Percentiles rank a stretch among this genome's conserved stretches.
Conservation (phyloP, 257 asterid species). For the Nyctanthes arbortristis region DNA sequence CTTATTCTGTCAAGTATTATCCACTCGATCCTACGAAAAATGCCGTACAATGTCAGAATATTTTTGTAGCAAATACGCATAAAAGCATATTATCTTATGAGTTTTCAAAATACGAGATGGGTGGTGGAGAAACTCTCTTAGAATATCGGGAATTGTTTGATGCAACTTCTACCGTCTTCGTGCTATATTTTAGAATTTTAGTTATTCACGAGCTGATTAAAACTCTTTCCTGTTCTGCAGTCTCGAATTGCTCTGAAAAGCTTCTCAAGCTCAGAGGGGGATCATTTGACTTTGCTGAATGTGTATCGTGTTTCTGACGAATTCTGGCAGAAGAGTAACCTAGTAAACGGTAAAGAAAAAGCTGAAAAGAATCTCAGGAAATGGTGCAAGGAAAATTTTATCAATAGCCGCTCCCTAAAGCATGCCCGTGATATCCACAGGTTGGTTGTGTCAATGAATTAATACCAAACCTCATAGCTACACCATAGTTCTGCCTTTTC, state of each 20-base stretch:
- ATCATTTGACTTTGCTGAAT: conserved; percentile 82
- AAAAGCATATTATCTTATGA: too few relatives aligned
- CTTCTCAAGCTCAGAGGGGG: conserved; percentile 88
- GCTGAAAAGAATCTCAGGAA: conserved; percentile 82
- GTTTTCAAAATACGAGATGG: too few relatives aligned
- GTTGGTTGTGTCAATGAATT: conserved; percentile 36
- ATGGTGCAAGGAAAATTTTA: conserved; percentile 94
- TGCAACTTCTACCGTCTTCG: neutral
- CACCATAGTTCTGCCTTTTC: too few relatives aligned
- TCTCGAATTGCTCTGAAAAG: conserved; percentile 74
- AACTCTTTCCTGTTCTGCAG: conserved; percentile 37
- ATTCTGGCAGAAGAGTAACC: conserved; percentile 64
- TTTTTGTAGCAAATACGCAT: conserved; percentile 3
- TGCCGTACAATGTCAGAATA: neutral
- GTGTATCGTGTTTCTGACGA: conserved; percentile 78
- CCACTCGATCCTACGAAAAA: neutral
- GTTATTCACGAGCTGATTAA: conserved; percentile 26
- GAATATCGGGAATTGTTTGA: neutral
- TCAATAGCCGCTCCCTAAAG: conserved; percentile 84
- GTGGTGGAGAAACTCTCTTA: too few relatives aligned
- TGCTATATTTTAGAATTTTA: neutral
- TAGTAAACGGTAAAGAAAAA: conserved; percentile 49
- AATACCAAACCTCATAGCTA: neutral
- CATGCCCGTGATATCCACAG: conserved; percentile 96
- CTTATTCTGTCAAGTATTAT: neutral